These are phyloP conservation scores for Brasenia schreberi DNA, from an alignment of 164 flowering plant genomes.

Conservation along the genomic window DNA sequence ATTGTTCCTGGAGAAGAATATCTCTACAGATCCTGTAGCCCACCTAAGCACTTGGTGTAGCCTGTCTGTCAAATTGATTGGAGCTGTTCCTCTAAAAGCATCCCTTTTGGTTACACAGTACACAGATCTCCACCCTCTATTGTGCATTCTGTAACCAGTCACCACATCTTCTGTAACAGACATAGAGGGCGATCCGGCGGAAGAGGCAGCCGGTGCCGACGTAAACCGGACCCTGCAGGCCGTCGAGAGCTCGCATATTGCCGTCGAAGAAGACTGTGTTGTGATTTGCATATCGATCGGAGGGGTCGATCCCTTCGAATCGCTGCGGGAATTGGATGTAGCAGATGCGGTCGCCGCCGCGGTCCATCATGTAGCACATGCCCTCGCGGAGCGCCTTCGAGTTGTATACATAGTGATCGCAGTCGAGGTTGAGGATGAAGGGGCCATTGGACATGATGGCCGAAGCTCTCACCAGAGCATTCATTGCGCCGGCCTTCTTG, in stretches of 20 bases:
- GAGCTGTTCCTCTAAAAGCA: constrained; percentile 97
- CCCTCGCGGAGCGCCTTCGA: constrained; percentile 65
- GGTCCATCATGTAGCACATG: constrained; percentile 85
- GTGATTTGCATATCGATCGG: constrained; percentile 75
- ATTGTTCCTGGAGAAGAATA: constrained; percentile 85
- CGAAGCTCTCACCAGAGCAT: constrained; percentile 56
- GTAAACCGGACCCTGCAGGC: constrained; percentile 68
- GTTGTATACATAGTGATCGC: constrained; percentile 70
- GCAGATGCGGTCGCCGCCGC: constrained; percentile 66
- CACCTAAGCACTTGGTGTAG: constrained; percentile 91
- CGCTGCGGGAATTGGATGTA: constrained; percentile 82
- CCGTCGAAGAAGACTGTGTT: constrained; percentile 82
- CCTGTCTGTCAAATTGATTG: constrained; percentile 82
- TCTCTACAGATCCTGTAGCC: constrained; percentile 98
- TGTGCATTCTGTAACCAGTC: constrained; percentile 94
- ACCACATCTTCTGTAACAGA: constrained; percentile 97
- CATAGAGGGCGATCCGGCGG: constrained; percentile 59
- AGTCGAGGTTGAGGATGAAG: constrained; percentile 69
- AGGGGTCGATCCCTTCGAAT: constrained; percentile 80
- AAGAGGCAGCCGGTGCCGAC: constrained; percentile 80
- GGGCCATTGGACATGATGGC: constrained; percentile 67
- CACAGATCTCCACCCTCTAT: constrained; percentile 89
- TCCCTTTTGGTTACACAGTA: constrained; percentile 86
- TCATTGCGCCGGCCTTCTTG: constrained; percentile 93
- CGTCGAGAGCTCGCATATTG: constrained; percentile 90